Base-by-base conservation (phyloP, 805 yeast species). In the Lachancea sp. region DNA sequence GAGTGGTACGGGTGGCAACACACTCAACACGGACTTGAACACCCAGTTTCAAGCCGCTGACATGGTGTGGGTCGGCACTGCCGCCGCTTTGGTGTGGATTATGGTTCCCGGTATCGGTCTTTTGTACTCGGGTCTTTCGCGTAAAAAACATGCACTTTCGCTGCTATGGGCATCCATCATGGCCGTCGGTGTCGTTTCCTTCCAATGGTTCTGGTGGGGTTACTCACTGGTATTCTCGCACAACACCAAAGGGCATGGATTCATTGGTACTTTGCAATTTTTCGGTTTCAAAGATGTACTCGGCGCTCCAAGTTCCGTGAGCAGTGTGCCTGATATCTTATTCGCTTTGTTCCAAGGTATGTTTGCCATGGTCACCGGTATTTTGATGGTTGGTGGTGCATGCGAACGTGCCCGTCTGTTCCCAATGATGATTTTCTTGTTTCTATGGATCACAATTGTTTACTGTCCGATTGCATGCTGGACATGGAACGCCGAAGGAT, bases 171-270 rank as follows among this genome's bases (percentile, higher is more conserved):
- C 96, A 19, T 82, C 96, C 6, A 70, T 93, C 62, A 89, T 88
- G 85, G 88, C 95, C 17, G 81, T 80, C 17, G 81, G 93, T 54
- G 71, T 91, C 27, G 80, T 89, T 7, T 69, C 85, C 1, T 88
- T 93, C 77, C 96, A 93, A 66, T 91, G 99, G 98, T 93, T 89
- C 68, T 90, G 89, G 72, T 89, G 97, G 96, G 99, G 98, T 51
- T 91, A 85, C 68, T 86, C 97, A 12, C 74, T 93, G 47, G 82
- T 88, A 16, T 91, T 91, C 63, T 74, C 91, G 20, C 86, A 82
- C 61, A 69, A 73, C 47, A 80, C 78, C 13, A 62, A 63, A 38
- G 76, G 79, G 38, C 75, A 86, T 12, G 74, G 70, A 16, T 85
- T 89, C 67, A 72, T 88, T 54, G 99, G 99, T 46, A 78, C 87